Percentiles rank a stretch among this genome's conserved stretches.
phyloP scores from a whole-genome alignment of 2,329 filamentous ascomycete species.

The Penicillium sp. region DNA sequence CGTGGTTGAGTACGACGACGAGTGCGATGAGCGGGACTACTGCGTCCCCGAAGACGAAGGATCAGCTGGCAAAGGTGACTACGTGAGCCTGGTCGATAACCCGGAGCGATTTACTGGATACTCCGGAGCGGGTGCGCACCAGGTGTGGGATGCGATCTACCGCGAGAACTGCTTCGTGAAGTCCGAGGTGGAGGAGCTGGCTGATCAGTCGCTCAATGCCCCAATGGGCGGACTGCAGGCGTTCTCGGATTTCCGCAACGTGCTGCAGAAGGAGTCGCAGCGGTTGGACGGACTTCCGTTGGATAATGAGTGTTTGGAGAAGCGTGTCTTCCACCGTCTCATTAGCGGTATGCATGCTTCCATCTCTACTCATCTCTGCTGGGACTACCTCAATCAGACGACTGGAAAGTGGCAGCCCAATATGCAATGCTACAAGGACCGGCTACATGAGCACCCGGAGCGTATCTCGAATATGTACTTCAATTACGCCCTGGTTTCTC shows the following conservation, averaged over 20 bases:
- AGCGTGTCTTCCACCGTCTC: slow-evolving; percentile 96
- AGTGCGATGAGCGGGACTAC: slow-evolving; percentile 95
- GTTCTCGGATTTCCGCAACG: slow-evolving; percentile 63
- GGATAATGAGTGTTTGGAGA: slow-evolving; percentile 94
- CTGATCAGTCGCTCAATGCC: slow-evolving; percentile 32
- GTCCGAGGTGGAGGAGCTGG: slow-evolving; percentile 35
- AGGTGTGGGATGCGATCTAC: slow-evolving; percentile 97
- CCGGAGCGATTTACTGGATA: slow-evolving; percentile 97
- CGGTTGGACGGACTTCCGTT: slow-evolving; percentile 66
- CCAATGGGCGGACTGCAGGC: slow-evolving; percentile 57
- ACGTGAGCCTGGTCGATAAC: slow-evolving; percentile 91
- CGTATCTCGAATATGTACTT: slow-evolving; percentile 98
- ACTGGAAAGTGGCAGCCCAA: slow-evolving; percentile 94
- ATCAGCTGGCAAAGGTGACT: slow-evolving; percentile 84
- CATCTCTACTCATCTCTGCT: slow-evolving; percentile 94
- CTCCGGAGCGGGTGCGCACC: slow-evolving; percentile 77
- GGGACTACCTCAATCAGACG: slow-evolving; percentile 92
- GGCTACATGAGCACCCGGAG: slow-evolving; percentile 84
- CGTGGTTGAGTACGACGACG: slow-evolving; percentile 95
- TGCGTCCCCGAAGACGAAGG: slow-evolving; percentile 95
- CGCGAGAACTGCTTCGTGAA: slow-evolving; percentile 91
- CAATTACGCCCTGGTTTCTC: slow-evolving; percentile 94
- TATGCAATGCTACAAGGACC: slow-evolving; percentile 80
- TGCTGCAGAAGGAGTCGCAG: slow-evolving; percentile 56
- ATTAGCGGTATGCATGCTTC: slow-evolving; percentile 98